phyloP scores from a whole-genome alignment of 495 filamentous ascomycete genomes.

The Letharia lupina region DNA sequence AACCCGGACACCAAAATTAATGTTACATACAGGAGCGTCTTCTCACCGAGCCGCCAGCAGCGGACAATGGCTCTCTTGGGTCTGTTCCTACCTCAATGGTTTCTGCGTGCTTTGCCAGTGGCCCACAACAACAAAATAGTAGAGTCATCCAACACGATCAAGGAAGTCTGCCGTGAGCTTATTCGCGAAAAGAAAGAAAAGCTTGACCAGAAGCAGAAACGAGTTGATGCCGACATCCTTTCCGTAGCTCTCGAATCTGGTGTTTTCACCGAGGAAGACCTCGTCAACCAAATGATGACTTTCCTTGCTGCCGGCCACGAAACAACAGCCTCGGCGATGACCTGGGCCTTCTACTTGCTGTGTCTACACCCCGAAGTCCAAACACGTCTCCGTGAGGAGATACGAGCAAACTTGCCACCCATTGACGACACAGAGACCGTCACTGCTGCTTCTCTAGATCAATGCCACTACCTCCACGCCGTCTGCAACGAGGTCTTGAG shows the following conservation, averaged over 20 bases:
- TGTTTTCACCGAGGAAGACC: conserved; percentile 67
- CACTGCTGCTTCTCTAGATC: conserved; percentile 43
- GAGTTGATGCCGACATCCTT: conserved; percentile 63
- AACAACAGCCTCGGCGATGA: conserved; percentile 53
- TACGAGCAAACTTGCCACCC: conserved; percentile 55
- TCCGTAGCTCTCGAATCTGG: conserved; percentile 72
- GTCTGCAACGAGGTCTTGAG: conserved; percentile 54
- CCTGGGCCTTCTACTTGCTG: conserved; percentile 52
- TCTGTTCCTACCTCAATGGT: conserved; percentile 31
- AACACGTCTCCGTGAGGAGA: conserved; percentile 48
- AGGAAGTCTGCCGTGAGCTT: conserved; percentile 53
- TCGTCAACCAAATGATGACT: conserved; percentile 90
- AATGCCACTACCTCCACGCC: conserved; percentile 51
- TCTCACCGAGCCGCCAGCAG: conserved; percentile 40
- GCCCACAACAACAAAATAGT: conserved; percentile 55
- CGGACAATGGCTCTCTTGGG: conserved; percentile 42
- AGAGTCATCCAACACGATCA: conserved; percentile 49
- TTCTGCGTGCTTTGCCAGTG: conserved; percentile 48
- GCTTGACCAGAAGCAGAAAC: conserved; percentile 41
- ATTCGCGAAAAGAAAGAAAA: conserved; percentile 60
- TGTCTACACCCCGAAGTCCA: conserved; percentile 52
- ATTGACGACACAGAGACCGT: conserved; percentile 40
- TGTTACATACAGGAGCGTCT: conserved; percentile 53
- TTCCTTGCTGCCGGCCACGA: conserved; percentile 91
- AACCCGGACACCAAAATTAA: conserved; percentile 56